These are phyloP conservation scores for Picea mariana DNA, from an alignment of 83 land plant genomes.

Conservation along the genomic window DNA sequence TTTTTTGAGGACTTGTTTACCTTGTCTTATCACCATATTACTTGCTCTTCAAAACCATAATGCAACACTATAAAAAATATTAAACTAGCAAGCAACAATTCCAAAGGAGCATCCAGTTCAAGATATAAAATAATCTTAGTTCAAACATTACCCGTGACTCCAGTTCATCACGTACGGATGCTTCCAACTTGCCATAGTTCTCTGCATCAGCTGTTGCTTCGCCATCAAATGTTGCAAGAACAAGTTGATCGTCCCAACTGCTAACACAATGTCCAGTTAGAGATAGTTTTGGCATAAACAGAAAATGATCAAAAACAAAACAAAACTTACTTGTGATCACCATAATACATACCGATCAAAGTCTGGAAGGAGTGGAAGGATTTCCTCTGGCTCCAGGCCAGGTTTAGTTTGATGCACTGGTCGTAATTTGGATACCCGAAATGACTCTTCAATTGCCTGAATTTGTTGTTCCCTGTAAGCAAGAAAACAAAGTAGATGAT, in stretches of 20 bases:
- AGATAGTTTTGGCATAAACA: background rate
- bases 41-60: constrained; percentile 1
- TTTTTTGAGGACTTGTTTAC: background rate
- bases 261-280: background rate
- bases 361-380: constrained; percentile 85
- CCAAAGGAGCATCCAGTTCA: background rate
- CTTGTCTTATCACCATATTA: background rate
- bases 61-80: background rate
- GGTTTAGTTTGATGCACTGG: constrained; percentile 92
- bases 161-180: constrained; percentile 63
- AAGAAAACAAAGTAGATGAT: background rate
- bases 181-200: constrained; percentile 62
- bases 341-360: constrained; percentile 65
- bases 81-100: background rate
- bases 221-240: constrained; percentile 74
- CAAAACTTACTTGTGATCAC: background rate
- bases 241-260: constrained; percentile 82
- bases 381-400: constrained; percentile 64
- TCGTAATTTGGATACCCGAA: constrained; percentile 68
- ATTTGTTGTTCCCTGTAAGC: constrained; percentile 83
- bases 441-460: constrained; percentile 88
- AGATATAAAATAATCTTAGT: background rate
- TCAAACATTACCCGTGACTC: constrained; percentile 67
- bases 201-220: constrained; percentile 93
- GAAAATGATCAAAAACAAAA: constrained; percentile 2